Conservation (phyloP, 2,329 filamentous ascomycete species). For the Dothiorella sarmentorum region DNA sequence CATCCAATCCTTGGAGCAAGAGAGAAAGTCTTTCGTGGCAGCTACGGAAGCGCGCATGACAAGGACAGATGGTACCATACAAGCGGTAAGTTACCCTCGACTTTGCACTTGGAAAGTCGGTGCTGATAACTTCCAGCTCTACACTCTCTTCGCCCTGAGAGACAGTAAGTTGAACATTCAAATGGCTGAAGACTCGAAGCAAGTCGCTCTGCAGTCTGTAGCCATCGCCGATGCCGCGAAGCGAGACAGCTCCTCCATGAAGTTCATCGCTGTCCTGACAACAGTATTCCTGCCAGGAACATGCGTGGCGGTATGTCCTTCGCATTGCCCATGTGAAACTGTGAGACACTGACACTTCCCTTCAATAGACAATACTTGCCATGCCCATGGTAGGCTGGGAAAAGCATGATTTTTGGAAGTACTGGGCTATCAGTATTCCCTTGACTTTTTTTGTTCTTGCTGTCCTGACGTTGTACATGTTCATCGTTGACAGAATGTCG, state of each 20-base stretch:
- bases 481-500: too few relatives aligned
- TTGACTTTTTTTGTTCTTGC: too few relatives aligned
- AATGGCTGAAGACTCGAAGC: not conserved
- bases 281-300: constrained; percentile 42
- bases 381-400: not conserved
- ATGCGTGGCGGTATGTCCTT: constrained; percentile 32
- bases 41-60: too few relatives aligned
- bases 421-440: not conserved
- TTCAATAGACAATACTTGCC: not conserved
- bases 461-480: too few relatives aligned
- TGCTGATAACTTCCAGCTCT: too few relatives aligned
- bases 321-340: rapidly evolving
- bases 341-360: not conserved
- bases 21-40: too few relatives aligned
- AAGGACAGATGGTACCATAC: too few relatives aligned
- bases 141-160: not conserved
- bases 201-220: not conserved
- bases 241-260: constrained; percentile 37
- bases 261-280: constrained; percentile 39
- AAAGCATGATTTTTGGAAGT: not conserved
- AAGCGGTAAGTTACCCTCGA: too few relatives aligned
- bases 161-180: not conserved
- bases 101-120: too few relatives aligned
- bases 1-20: too few relatives aligned
- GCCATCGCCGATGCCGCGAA: constrained; percentile 23